These are phyloP conservation scores for Kwoniella sp. DNA, from an alignment of 768 basidiomycete species.

Conservation along the genomic window DNA sequence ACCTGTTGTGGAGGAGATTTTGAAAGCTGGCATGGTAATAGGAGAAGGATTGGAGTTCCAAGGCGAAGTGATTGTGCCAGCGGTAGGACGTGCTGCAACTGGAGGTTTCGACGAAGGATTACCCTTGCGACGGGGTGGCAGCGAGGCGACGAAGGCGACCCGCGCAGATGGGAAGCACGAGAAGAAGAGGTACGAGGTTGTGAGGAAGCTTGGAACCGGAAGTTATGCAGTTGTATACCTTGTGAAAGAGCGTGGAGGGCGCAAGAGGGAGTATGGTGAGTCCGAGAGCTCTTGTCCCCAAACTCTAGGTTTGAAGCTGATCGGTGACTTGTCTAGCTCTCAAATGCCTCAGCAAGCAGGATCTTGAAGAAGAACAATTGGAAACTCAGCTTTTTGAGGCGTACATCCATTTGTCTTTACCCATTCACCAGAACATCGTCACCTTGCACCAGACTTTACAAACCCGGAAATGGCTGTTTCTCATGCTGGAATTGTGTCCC, in stretches of 20 bases:
- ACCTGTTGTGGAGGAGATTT: constrained; percentile 37
- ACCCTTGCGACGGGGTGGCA: constrained; percentile 42
- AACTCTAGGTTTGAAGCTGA: not conserved
- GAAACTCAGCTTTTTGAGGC: constrained; percentile 91
- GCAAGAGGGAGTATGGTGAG: constrained; percentile 55
- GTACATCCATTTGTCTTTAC: constrained; percentile 90
- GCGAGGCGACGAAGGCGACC: constrained; percentile 33
- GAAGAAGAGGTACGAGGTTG: constrained; percentile 68
- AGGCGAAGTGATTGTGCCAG: constrained; percentile 50
- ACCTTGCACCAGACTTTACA: constrained; percentile 90
- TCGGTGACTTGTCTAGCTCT: constrained; percentile 66
- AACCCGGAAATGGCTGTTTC: constrained; percentile 84
- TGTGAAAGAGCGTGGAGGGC: constrained; percentile 59
- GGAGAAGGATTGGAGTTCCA: constrained; percentile 53
- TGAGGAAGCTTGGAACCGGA: constrained; percentile 80
- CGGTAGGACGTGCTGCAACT: constrained; percentile 35
- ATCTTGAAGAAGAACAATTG: constrained; percentile 84
- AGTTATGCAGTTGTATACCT: constrained; percentile 94
- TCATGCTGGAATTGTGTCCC: constrained; percentile 92
- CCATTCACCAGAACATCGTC: constrained; percentile 87
- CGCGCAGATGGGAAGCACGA: constrained; percentile 18
- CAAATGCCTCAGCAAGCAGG: constrained; percentile 92
- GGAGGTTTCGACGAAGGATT: constrained; percentile 31
- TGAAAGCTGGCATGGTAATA: constrained; percentile 47
- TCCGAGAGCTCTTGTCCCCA: constrained; percentile 3